Evolutionary conservation across 2,329 filamentous ascomycete genomes (phyloP).

Genomic region (Cadophora malorum): DNA sequence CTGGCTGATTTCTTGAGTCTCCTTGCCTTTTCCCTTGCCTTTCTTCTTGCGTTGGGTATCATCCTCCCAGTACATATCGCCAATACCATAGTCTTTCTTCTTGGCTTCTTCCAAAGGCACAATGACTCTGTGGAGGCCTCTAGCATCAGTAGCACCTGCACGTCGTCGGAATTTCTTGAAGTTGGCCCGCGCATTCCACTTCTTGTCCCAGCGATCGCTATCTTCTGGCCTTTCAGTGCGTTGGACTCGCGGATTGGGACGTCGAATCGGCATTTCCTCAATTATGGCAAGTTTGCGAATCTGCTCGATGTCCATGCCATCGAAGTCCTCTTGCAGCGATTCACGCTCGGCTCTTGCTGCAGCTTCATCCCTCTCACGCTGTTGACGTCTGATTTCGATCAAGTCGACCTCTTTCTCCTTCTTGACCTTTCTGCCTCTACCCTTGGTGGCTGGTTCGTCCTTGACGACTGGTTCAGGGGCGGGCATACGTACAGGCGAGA

Average conservation of each 20-base stretch:
- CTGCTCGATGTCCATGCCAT: slow-evolving; percentile 72
- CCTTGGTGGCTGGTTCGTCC: slow-evolving; percentile 24
- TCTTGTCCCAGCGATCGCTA: slow-evolving; percentile 77
- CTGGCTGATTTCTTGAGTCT: slow-evolving; percentile 27
- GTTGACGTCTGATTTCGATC: slow-evolving; percentile 66
- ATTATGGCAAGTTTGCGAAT: slow-evolving; percentile 78
- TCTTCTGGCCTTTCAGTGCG: slow-evolving; percentile 46
- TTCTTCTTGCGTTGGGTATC: slow-evolving; percentile 46
- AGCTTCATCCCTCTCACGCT: slow-evolving; percentile 69
- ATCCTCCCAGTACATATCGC: slow-evolving; percentile 62
- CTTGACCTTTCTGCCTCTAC: slow-evolving; percentile 38
- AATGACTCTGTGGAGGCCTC: slow-evolving; percentile 51
- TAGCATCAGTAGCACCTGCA: slow-evolving; percentile 51
- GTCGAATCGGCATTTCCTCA: slow-evolving; percentile 74
- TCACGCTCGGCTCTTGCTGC: slow-evolving; percentile 60
- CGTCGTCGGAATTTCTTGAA: slow-evolving; percentile 85
- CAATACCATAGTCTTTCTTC: slow-evolving; percentile 62
- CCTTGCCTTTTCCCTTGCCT: slow-evolving; percentile 41
- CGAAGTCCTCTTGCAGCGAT: slow-evolving; percentile 61
- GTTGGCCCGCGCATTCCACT: slow-evolving; percentile 94
- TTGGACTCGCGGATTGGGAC: slow-evolving; percentile 42
- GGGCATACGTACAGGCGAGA: slow-evolving; percentile 4
- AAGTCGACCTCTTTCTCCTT: slow-evolving; percentile 66
- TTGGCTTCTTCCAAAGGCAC: slow-evolving; percentile 68
- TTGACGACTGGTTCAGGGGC: slow-evolving; percentile 20